Conservation (phyloP, 352 stramenopile species). For the Phytophthora meadii region DNA sequence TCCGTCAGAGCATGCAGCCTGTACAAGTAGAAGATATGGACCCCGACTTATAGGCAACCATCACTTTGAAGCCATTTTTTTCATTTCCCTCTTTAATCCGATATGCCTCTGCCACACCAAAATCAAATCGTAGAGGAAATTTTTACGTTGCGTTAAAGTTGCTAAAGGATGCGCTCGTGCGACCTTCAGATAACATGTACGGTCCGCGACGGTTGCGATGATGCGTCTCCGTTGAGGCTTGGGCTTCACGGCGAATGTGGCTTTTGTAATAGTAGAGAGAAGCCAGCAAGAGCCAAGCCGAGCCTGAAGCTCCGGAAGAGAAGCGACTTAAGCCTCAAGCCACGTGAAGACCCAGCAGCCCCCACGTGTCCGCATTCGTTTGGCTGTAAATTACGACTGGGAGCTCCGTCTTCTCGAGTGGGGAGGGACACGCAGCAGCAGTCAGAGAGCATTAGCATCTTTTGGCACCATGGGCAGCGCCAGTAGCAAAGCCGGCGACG, state of each 20-base stretch:
- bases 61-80: not conserved
- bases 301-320: slow-evolving; percentile 18
- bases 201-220: slow-evolving; percentile 6
- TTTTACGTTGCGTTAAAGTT: not conserved
- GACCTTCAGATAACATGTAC: slow-evolving; percentile 6
- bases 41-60: slow-evolving; percentile 61
- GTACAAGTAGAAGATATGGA: slow-evolving; percentile 47
- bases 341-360: slow-evolving; percentile 1
- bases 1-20: slow-evolving; percentile 26
- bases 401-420: slow-evolving; percentile 23
- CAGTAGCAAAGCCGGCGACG: slow-evolving; percentile 84
- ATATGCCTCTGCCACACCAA: not conserved
- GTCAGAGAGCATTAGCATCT: slow-evolving; percentile 6
- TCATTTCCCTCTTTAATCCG: not conserved
- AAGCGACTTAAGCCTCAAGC: slow-evolving; percentile 16
- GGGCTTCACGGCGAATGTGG: slow-evolving; percentile 29
- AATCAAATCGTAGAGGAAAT: not conserved
- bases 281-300: slow-evolving; percentile 19
- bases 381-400: slow-evolving; percentile 13
- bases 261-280: slow-evolving; percentile 38
- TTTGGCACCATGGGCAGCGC: slow-evolving; percentile 73
- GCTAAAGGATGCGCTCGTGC: not conserved
- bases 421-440: slow-evolving; percentile 15
- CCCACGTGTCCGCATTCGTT: too few species aligned
- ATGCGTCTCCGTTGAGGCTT: slow-evolving; percentile 27